Evolutionary conservation across 805 yeast species (phyloP), one percentile per base, ranked within the genome.

Genomic region (Wickerhamiella cacticola): DNA sequence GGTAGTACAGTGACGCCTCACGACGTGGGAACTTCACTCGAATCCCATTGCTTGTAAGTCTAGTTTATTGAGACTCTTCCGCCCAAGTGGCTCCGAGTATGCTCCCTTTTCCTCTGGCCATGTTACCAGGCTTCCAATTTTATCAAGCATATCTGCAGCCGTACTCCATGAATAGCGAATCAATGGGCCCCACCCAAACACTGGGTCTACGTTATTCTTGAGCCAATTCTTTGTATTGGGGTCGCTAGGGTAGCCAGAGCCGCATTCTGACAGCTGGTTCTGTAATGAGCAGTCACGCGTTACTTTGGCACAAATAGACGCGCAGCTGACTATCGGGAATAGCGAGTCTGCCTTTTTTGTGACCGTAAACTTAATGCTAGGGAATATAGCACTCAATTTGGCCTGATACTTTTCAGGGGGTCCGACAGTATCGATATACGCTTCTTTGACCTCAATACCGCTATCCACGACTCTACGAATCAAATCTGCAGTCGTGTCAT

Each of bases 181-280:
- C 8, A 82, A 73, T 5, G 68, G 64, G 45, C 77, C 72, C 97
- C 97, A 92, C 0, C 97, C 97, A 64, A 84, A 84, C 12, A 89
- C 68, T 12, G 73, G 73, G 60, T 85, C 84, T 24, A 83, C 75
- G 21, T 71, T 68, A 0, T 63, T 55, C 34, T 74, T 71, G 35
- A 92, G 66, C 95, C 96, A 92, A 31, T 57, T 57, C n/a, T 74
- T 71, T 0, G 99, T 89, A 52, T 76, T 75, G 2, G 96, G 94
- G 63, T 92, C 98, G 3, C 88, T 75, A 0, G 98, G 97, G 62
- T 92, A 92, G 1, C 98, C 98, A 0, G 94, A 83, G 1, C 98
- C 98, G 66, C 79, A 77, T 25, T 64, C 67, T 46, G 55, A 60
- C 9, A 69, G 55, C 33, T 59, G 63, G 13, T 52, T 56, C 16